Conservation (phyloP, 306 rosid genomes). For the Lathyrus oleraceus region DNA sequence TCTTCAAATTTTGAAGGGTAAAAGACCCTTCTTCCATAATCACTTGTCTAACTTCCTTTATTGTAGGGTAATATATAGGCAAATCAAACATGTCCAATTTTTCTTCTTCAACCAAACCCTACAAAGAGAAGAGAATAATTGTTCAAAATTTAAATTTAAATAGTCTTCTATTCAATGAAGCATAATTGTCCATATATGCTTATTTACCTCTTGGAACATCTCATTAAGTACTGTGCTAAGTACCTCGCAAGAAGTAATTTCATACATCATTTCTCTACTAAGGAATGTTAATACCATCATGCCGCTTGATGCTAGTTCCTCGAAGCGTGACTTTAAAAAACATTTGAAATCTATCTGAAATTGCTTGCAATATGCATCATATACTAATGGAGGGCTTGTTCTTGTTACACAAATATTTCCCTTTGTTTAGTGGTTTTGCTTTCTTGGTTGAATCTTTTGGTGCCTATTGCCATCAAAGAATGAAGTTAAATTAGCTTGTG, state of each 20-base stretch:
- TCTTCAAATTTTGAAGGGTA: slow-evolving; percentile 12
- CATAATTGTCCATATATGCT: no score
- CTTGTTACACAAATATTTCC: slow-evolving; percentile 31
- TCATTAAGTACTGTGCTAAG: slow-evolving; percentile 45
- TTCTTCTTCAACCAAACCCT: slow-evolving; percentile 41
- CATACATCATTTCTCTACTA: slow-evolving; percentile 21
- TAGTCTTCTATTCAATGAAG: no score
- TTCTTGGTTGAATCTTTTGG: not conserved
- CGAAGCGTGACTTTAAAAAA: not conserved
- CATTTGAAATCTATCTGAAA: slow-evolving; percentile 38
- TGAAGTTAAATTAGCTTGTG: not conserved
- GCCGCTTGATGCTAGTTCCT: slow-evolving; percentile 31
- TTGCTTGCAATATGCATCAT: slow-evolving; percentile 35
- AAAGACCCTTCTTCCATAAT: slow-evolving; percentile 14
- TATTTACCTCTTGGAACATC: slow-evolving; percentile 51
- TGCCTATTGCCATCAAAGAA: slow-evolving; percentile 1
- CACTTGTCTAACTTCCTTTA: slow-evolving; percentile 41
- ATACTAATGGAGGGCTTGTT: slow-evolving; percentile 38
- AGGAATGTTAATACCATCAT: slow-evolving; percentile 43
- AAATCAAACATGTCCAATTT: slow-evolving; percentile 43
- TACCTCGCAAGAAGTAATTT: slow-evolving; percentile 16
- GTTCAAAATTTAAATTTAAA: no score
- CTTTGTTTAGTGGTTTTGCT: slow-evolving; percentile 18
- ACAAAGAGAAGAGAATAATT: not conserved
- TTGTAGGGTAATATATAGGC: slow-evolving; percentile 43